A percentile compares a stretch with the other conserved stretches of the same genome.
Evolutionary conservation across 164 flowering plant genomes (phyloP).

Genomic region (Platanus orientalis): DNA sequence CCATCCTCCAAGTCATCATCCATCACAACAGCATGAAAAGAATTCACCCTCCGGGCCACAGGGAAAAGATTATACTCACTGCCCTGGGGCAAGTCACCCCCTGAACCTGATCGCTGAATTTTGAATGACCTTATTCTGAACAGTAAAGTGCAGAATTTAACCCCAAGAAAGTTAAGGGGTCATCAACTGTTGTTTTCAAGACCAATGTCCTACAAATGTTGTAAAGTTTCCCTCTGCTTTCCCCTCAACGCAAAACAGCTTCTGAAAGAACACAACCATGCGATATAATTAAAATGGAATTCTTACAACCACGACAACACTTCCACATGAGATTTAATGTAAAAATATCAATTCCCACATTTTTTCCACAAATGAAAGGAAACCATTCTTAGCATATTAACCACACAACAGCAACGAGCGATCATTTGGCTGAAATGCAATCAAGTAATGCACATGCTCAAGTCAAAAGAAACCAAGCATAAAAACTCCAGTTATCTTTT

Average conservation of each 20-base stretch:
- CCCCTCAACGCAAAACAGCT: background rate
- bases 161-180: background rate
- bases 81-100: slow-evolving; percentile 82
- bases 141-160: background rate
- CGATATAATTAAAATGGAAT: background rate
- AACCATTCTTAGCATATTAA: no score
- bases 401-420: no score
- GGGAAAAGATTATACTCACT: slow-evolving; percentile 58
- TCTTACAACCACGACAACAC: background rate
- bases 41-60: slow-evolving; percentile 63
- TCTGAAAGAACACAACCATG: background rate
- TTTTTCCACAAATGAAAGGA: background rate
- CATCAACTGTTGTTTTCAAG: background rate
- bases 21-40: slow-evolving; percentile 55
- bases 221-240: background rate
- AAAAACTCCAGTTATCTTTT: background rate
- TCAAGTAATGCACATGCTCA: background rate
- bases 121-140: slow-evolving; percentile 27
- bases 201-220: background rate
- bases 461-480: background rate
- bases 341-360: background rate
- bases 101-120: slow-evolving; percentile 87
- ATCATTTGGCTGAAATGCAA: background rate
- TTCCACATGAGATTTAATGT: background rate
- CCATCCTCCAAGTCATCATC: slow-evolving; percentile 79